Percentiles rank a stretch among this genome's conserved stretches.
Evolutionary conservation across 1,139 yeast genomes (phyloP).

Genomic region (Debaryomyces singareniensis): DNA sequence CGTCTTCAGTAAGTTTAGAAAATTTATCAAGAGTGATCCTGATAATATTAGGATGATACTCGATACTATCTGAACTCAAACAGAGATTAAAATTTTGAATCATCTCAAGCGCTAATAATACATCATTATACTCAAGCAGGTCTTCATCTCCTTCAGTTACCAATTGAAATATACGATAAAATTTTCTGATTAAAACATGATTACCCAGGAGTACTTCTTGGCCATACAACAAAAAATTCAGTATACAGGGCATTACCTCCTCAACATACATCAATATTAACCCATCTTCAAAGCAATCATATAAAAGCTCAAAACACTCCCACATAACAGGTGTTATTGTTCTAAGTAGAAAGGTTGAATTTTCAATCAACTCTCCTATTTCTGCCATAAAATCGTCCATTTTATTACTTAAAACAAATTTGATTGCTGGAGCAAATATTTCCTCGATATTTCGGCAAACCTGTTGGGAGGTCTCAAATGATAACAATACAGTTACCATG

Average conservation of each 20-base stretch:
- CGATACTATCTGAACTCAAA: slow-evolving; percentile 33
- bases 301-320: slow-evolving; percentile 56
- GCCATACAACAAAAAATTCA: slow-evolving; percentile 76
- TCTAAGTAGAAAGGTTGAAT: slow-evolving; percentile 72
- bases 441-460: slow-evolving; percentile 64
- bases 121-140: slow-evolving; percentile 42
- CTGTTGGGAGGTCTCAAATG: slow-evolving; percentile 76
- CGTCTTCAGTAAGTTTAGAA: slow-evolving; percentile 7
- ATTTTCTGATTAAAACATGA: slow-evolving; percentile 15
- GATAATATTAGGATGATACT: slow-evolving; percentile 36
- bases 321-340: slow-evolving; percentile 71
- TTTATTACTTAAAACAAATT: slow-evolving; percentile 54
- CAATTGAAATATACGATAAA: slow-evolving; percentile 30
- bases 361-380: slow-evolving; percentile 78
- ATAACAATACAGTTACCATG: slow-evolving; percentile 76
- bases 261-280: slow-evolving; percentile 61
- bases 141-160: slow-evolving; percentile 31
- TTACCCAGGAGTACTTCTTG: slow-evolving; percentile 36
- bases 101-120: slow-evolving; percentile 45
- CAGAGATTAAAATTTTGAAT: slow-evolving; percentile 51
- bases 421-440: slow-evolving; percentile 67
- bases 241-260: slow-evolving; percentile 70
- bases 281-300: slow-evolving; percentile 48
- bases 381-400: slow-evolving; percentile 81
- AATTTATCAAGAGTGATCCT: slow-evolving; percentile 9